Evolutionary conservation across 345 rosid genomes (phyloP).

Genomic region (Abelmoschus esculentus): DNA sequence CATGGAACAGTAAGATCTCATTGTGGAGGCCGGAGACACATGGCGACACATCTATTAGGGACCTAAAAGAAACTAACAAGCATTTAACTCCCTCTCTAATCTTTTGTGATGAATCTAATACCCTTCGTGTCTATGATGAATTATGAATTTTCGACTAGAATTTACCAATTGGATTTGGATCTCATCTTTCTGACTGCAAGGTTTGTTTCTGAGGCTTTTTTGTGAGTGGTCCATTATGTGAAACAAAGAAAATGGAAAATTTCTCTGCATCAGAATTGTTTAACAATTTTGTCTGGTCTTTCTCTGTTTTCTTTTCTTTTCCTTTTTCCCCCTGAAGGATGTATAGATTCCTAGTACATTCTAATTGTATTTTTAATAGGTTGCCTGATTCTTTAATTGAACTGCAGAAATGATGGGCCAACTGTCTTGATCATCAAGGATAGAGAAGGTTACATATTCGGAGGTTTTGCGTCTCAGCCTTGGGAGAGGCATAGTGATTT

Average conservation of each 20-base stretch:
- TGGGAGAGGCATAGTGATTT: constrained; percentile 82
- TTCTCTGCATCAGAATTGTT: not conserved
- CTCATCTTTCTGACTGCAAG: not conserved
- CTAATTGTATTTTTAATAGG: constrained; percentile 12
- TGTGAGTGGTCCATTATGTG: not conserved
- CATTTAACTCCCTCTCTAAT: not conserved
- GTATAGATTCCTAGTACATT: not conserved
- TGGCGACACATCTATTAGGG: not conserved
- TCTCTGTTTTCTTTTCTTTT: not conserved
- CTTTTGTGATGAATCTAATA: not conserved
- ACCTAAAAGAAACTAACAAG: not conserved
- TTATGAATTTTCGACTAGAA: not conserved
- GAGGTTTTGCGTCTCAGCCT: constrained; percentile 90
- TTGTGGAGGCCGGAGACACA: not conserved
- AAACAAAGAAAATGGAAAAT: not conserved
- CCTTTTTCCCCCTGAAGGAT: not conserved
- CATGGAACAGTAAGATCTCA: not conserved
- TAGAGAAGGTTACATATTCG: constrained; percentile 65
- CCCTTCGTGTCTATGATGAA: not conserved
- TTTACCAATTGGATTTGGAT: not conserved
- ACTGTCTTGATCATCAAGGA: constrained; percentile 69
- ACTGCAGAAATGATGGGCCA: constrained; percentile 62
- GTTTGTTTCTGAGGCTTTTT: not conserved
- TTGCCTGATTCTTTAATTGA: constrained; percentile 24
- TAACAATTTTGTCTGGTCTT: not conserved